phyloP scores from a whole-genome alignment of 2,329 filamentous ascomycete species.

The Trichoderma harzianum region DNA sequence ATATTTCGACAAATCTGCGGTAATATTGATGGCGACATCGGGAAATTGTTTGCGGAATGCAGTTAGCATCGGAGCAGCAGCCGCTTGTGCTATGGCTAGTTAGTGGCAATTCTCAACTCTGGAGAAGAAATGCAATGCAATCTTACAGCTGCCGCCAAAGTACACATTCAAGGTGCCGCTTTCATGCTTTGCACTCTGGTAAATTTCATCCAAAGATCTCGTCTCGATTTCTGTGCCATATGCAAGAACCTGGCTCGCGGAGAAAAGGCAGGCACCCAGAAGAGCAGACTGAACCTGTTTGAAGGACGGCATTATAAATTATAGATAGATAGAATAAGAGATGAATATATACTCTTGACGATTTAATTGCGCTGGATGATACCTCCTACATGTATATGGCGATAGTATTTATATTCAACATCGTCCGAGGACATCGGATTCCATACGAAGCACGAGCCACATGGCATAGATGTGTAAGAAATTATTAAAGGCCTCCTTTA shows the following conservation, averaged over 20 bases:
- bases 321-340: neutral
- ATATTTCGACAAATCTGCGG: slow-evolving; percentile 3
- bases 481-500: neutral
- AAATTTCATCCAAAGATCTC: neutral
- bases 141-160: slow-evolving; percentile 4
- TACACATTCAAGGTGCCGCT: neutral
- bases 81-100: neutral
- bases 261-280: neutral
- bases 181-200: neutral
- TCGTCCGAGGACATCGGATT: neutral
- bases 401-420: neutral
- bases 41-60: neutral
- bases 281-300: neutral
- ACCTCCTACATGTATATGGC: neutral
- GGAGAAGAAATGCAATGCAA: too few relatives aligned
- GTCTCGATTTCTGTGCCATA: neutral
- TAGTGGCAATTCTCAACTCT: neutral
- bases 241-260: neutral
- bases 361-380: neutral
- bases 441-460: neutral
- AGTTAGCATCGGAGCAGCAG: neutral
- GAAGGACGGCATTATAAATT: neutral
- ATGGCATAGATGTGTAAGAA: neutral
- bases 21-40: slow-evolving; percentile 8
- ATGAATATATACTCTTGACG: neutral